Percentiles rank a stretch among this genome's conserved stretches.
Evolutionary conservation across 495 filamentous ascomycete genomes (phyloP).

Genomic region (Choiromyces venosus): DNA sequence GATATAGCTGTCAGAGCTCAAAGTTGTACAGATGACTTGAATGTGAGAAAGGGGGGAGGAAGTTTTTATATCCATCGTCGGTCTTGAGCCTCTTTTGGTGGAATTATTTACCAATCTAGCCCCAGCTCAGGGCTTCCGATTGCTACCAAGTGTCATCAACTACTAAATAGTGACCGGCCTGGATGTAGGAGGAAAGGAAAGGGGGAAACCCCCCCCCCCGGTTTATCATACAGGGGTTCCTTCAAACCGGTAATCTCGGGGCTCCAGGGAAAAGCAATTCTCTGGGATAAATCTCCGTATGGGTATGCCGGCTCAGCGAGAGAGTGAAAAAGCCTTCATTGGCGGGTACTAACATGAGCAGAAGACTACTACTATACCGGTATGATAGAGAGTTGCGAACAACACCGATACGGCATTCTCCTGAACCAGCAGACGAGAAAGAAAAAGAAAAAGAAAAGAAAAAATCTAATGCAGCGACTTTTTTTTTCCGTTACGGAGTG

Average conservation of each 20-base stretch:
- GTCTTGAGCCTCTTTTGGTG: not conserved
- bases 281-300: not conserved
- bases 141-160: not conserved
- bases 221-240: not conserved
- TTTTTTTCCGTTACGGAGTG: not conserved
- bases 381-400: too few relatives aligned
- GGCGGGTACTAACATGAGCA: not conserved
- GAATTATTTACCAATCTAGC: not conserved
- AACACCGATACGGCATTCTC: too few relatives aligned
- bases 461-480: not conserved
- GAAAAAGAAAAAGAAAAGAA: too few relatives aligned
- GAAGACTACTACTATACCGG: not conserved
- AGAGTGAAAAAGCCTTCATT: not conserved
- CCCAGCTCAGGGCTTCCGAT: not conserved
- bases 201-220: too few relatives aligned
- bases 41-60: not conserved
- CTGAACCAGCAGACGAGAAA: too few relatives aligned
- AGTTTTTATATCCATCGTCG: not conserved
- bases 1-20: not conserved
- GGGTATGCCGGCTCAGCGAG: not conserved
- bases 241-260: conserved; percentile 2
- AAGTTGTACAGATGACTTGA: not conserved
- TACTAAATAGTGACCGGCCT: not conserved
- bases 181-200: not conserved
- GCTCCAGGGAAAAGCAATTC: not conserved